Percentiles rank a stretch among this genome's conserved stretches.
phyloP scores from a whole-genome alignment of 495 filamentous ascomycete genomes.

The Cladorrhinum samala region DNA sequence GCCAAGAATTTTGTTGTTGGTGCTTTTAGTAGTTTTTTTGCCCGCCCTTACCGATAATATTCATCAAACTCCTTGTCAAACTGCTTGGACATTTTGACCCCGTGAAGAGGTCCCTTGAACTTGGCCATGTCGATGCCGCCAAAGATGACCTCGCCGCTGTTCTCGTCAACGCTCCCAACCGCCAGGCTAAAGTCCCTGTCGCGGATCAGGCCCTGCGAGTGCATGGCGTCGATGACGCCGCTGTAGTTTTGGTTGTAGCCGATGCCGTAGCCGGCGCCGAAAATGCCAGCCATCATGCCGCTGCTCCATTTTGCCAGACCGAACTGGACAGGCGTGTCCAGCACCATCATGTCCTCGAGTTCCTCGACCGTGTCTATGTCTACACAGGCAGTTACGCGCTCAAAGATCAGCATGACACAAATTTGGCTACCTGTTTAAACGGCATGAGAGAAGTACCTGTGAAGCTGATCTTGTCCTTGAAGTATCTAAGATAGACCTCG shows the following conservation, averaged over 20 bases:
- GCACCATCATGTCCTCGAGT: not conserved
- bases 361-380: not conserved
- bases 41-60: conserved; percentile 16
- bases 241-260: conserved; percentile 70
- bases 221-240: conserved; percentile 57
- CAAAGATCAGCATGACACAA: not conserved
- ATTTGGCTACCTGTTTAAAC: not conserved
- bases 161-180: conserved; percentile 34
- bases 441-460: conserved; percentile 5
- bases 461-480: conserved; percentile 14
- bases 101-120: conserved; percentile 63
- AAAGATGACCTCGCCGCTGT: conserved; percentile 64
- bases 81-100: conserved; percentile 11
- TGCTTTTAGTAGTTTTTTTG: not conserved
- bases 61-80: conserved; percentile 11
- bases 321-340: conserved; percentile 19
- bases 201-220: conserved; percentile 56
- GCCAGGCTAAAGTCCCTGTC: conserved; percentile 67
- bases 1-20: not conserved
- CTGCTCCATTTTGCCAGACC: conserved; percentile 18
- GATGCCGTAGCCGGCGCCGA: conserved; percentile 55
- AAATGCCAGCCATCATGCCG: conserved; percentile 46
- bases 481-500: conserved; percentile 8
- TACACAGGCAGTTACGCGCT: not conserved
- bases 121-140: conserved; percentile 80